These are phyloP conservation scores for Centrapalus pauciflorus DNA, from an alignment of 129 eudicot genomes.

Conservation along the genomic window DNA sequence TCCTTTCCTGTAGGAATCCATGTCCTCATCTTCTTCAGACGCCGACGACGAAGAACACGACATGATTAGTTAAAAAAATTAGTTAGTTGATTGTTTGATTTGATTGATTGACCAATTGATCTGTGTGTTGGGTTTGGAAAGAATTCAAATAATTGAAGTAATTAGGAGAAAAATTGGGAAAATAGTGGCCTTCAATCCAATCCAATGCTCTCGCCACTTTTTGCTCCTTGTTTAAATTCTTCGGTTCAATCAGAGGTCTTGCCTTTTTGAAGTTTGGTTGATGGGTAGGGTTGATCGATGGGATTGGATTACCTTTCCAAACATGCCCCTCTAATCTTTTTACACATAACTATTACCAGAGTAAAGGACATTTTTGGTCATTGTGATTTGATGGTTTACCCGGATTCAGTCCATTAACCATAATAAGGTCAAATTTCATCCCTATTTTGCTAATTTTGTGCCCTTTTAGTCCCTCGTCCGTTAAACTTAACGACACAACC, in stretches of 20 bases:
- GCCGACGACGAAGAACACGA: conserved; percentile 85
- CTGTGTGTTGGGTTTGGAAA: not conserved
- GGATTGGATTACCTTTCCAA: conserved; percentile 17
- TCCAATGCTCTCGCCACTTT: conserved; percentile 71
- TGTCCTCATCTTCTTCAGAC: conserved; percentile 89
- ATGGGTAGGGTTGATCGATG: conserved; percentile 19
- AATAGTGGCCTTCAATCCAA: conserved; percentile 52
- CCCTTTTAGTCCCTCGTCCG: no score
- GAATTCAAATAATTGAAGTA: not conserved
- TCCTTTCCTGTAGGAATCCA: conserved; percentile 89
- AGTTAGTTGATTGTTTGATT: not conserved
- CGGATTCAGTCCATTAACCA: no score
- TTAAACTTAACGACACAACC: no score
- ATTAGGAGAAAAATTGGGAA: conserved; percentile 21
- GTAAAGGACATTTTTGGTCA: no score
- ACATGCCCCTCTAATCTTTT: conserved; percentile 14
- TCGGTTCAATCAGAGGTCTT: conserved; percentile 20
- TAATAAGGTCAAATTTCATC: no score
- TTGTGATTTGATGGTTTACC: no score
- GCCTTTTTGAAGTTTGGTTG: conserved; percentile 34
- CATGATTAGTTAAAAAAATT: conserved; percentile 27
- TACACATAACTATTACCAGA: not conserved
- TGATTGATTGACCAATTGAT: conserved; percentile 3
- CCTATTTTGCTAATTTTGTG: no score
- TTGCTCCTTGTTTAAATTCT: conserved; percentile 36